A percentile compares a stretch with the other conserved stretches of the same genome.
Evolutionary conservation across 352 stramenopile species (phyloP).

Genomic region (Plasmopara muralis): DNA sequence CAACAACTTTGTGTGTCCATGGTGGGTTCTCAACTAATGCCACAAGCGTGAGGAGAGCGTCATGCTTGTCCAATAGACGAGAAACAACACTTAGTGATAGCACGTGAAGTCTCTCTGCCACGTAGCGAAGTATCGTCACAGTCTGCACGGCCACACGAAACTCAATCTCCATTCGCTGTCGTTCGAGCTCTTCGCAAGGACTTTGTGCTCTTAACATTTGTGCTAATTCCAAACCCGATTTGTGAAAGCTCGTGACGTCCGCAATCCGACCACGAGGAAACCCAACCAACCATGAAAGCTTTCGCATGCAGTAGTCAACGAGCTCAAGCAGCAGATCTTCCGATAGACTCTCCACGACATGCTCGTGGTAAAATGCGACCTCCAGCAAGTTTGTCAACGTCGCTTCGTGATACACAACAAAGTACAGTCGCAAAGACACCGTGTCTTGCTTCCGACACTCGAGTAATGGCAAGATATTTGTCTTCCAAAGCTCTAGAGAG

Average conservation of each 20-base stretch:
- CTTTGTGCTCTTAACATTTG: constrained; percentile 56
- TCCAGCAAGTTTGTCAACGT: constrained; percentile 85
- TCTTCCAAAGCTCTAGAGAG: constrained; percentile 87
- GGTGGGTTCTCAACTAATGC: constrained; percentile 93
- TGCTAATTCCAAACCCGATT: constrained; percentile 58
- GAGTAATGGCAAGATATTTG: constrained; percentile 62
- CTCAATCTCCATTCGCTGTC: constrained; percentile 80
- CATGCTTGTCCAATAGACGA: constrained; percentile 94
- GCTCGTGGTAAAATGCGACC: constrained; percentile 86
- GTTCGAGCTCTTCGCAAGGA: constrained; percentile 48
- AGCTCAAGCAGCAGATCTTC: constrained; percentile 89
- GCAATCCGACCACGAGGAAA: constrained; percentile 53
- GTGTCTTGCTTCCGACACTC: constrained; percentile 39
- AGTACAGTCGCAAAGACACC: constrained; percentile 87
- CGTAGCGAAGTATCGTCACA: constrained; percentile 85
- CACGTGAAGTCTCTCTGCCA: constrained; percentile 85
- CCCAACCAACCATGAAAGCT: constrained; percentile 79
- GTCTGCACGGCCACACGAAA: constrained; percentile 81
- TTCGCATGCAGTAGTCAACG: constrained; percentile 90
- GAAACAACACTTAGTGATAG: constrained; percentile 85
- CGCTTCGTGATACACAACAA: constrained; percentile 89
- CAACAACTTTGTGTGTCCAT: constrained; percentile 85
- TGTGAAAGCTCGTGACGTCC: constrained; percentile 62
- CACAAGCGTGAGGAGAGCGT: constrained; percentile 89
- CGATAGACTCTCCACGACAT: constrained; percentile 80